phyloP scores from a whole-genome alignment of 768 basidiomycete species.

The Mycena venus region DNA sequence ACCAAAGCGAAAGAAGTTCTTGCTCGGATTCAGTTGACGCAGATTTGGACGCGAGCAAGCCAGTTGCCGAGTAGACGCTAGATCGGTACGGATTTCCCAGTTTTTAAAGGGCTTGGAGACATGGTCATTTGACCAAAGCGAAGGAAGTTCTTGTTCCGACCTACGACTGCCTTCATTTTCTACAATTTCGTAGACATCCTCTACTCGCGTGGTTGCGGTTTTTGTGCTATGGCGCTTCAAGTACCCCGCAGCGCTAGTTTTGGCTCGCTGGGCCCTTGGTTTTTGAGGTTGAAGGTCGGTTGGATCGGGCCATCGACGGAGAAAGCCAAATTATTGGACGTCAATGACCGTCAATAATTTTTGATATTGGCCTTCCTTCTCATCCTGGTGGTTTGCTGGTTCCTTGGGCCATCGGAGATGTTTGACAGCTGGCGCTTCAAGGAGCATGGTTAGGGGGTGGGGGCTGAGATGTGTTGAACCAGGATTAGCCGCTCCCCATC shows the following conservation, averaged over 20 bases:
- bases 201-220: slow-evolving; percentile 7
- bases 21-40: neutral
- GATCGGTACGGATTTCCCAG: neutral
- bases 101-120: neutral
- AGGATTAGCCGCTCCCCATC: no score
- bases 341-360: no score
- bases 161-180: no score
- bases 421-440: no score
- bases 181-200: slow-evolving; percentile 32
- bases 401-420: no score
- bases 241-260: slow-evolving; percentile 32
- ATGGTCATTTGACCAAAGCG: slow-evolving; percentile 6
- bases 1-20: neutral
- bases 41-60: no score
- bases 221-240: slow-evolving; percentile 27
- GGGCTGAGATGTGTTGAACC: no score
- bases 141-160: neutral
- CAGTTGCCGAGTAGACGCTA: no score
- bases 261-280: slow-evolving; percentile 7
- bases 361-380: no score
- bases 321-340: neutral
- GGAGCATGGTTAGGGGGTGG: no score
- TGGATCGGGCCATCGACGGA: slow-evolving; percentile 3
- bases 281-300: slow-evolving; percentile 18
- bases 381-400: no score